phyloP scores from a whole-genome alignment of 2,329 filamentous ascomycete species.

The Curvularia sp. region DNA sequence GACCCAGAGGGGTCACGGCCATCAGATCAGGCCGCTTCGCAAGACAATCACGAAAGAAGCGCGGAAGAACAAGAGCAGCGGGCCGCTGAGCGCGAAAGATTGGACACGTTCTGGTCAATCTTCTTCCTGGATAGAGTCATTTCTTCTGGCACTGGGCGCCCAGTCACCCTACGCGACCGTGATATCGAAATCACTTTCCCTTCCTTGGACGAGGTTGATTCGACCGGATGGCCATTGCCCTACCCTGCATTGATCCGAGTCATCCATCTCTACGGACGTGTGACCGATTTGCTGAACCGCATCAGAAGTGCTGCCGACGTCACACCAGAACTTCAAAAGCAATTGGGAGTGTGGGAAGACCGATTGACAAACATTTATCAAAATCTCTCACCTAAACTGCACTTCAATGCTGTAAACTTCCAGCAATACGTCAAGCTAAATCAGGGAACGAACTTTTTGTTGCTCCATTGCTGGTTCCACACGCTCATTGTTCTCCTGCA shows the following conservation, averaged over 20 bases:
- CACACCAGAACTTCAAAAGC: slow-evolving; percentile 74
- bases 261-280: slow-evolving; percentile 83
- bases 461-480: slow-evolving; percentile 90
- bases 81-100: slow-evolving; percentile 78
- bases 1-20: slow-evolving; percentile 38
- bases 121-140: slow-evolving; percentile 89
- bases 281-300: slow-evolving; percentile 84
- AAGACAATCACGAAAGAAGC: slow-evolving; percentile 49
- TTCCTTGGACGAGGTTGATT: slow-evolving; percentile 60
- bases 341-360: slow-evolving; percentile 78
- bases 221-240: slow-evolving; percentile 75
- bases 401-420: slow-evolving; percentile 87
- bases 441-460: slow-evolving; percentile 84
- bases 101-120: slow-evolving; percentile 89
- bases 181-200: slow-evolving; percentile 83
- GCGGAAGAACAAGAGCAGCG: slow-evolving; percentile 61
- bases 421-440: slow-evolving; percentile 81
- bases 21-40: slow-evolving; percentile 59
- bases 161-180: slow-evolving; percentile 82
- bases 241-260: slow-evolving; percentile 84
- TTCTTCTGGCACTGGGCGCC: slow-evolving; percentile 83
- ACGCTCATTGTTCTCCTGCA: slow-evolving; percentile 84
- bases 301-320: slow-evolving; percentile 77
- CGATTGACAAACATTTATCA: slow-evolving; percentile 79
- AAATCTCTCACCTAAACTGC: slow-evolving; percentile 73